Base-by-base conservation (phyloP, 2,329 filamentous ascomycete genomes). In the Cercospora nicotianae region DNA sequence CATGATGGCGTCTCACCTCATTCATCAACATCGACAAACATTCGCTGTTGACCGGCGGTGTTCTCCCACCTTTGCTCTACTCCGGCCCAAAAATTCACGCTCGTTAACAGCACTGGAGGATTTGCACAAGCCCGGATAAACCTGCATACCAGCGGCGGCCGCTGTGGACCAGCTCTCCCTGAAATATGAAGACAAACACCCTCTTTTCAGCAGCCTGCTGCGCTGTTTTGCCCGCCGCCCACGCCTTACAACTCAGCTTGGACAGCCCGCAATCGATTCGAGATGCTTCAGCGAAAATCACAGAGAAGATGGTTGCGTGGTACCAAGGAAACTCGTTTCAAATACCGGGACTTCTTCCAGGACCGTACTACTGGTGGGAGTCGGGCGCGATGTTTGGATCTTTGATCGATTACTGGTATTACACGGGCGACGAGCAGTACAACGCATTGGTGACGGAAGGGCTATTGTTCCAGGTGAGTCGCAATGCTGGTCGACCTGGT, bases 311-410 rank as follows among this genome's bases (percentile, higher is more conserved):
- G 78, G 83, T 87, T 78, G 75, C 75, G 10, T 84, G 82, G 71
- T 87, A 87, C 72, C 78, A 78, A 36, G 86, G 86, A 13, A 75
- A 81, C 36, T 81, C 84, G 2, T 84, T 83, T 12, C 79, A 81
- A 9, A 82, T 81, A 16, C 84, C 84, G 4, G 85, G 85, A 30
- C 79, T 84, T 61, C 80, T 93, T 36, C 87, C 88, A 1, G 77
- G 83, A 23, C 90, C 90, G 69, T 90, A 90, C 77, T 91, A 91
- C 82, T 92, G 90, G 90, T 92, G 89, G 90, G 87, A 91, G 77
- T 87, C 87, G 18, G 78, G 77, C 20, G 77, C 74, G 64, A 79
- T 92, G 80, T 90, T 90, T 84, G 87, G 89, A 70, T 86, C 88
- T 0, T 81, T 90, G 72, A 83, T 92, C 53, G 89, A 91, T 78